Evolutionary conservation across 2,329 filamentous ascomycete species (phyloP), one percentile per base, ranked within the genome.

Genomic region (Monosporascus sp.): DNA sequence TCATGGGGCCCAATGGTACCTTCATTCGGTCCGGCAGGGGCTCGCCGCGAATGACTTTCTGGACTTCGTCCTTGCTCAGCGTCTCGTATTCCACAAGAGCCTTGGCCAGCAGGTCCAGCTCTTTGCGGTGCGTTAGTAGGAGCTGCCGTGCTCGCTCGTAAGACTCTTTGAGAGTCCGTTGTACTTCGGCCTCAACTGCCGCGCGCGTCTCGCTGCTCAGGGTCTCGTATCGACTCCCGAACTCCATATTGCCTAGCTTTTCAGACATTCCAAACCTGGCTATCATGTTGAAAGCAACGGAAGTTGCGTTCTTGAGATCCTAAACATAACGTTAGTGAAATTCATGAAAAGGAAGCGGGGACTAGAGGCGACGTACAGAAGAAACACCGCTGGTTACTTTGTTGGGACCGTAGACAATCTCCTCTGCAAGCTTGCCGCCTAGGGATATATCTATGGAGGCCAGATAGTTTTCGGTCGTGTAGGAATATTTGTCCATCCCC

Each of bases 11-110:
- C 50, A 77, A 71, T 20, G 82, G 77, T 55, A 83, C 75, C 55
- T 78, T 80, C 49, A 89, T 72, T 55, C 89, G 89, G 46, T 82
- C 80, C 1, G 85, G 78, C 38, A 99, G 75, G 66, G 88, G 87
- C 73, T 97, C 90, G 37, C 94, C 94, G 50, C 82, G 83, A 58
- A 99, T 85, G 6, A 97, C 89, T 75, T 88, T 90, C 70, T 92
- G 85, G 58, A 97, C 95, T 70, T 99, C 94, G 3, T 88, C 85
- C 70, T 87, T 89, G 69, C 88, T 88, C 49, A 99, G 75, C 0
- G 91, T 97, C 76, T 99, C 94, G 70, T 97, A 97, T 70, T 97
- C 87, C 37, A 99, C 84, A 9, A 99, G 79, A 6, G 92, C 94
- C 65, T 92, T 85, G 27, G 94, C 93, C 9, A 99, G 76, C 11